These are phyloP conservation scores for Lipomyces kockii DNA, from an alignment of 805 yeast species.

Conservation along the genomic window DNA sequence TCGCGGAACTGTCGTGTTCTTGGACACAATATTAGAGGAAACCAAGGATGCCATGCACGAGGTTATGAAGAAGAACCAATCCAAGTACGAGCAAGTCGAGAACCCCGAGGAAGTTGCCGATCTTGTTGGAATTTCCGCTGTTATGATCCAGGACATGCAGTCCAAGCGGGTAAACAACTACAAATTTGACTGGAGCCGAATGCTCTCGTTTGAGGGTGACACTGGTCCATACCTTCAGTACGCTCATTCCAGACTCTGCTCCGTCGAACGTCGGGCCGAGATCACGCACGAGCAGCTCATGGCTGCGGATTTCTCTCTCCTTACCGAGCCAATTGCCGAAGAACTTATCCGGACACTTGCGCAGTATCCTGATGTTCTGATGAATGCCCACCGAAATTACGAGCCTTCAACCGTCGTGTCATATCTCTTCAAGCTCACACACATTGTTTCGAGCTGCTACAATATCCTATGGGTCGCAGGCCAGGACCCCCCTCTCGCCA, in stretches of 20 bases:
- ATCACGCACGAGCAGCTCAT: conserved; percentile 40
- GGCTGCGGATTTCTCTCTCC: conserved; percentile 61
- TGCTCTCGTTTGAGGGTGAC: conserved; percentile 98
- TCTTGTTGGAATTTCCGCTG: conserved; percentile 93
- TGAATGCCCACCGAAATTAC: conserved; percentile 77
- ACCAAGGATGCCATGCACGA: conserved; percentile 94
- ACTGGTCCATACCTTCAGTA: conserved; percentile 98
- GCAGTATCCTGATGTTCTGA: conserved; percentile 88
- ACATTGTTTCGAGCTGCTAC: conserved; percentile 94
- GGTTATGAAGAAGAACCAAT: conserved; percentile 91
- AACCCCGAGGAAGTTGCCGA: conserved; percentile 96
- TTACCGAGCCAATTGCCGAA: conserved; percentile 72
- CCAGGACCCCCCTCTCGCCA: conserved; percentile 82
- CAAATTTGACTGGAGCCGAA: conserved; percentile 96
- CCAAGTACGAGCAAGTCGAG: conserved; percentile 88
- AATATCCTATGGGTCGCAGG: conserved; percentile 97
- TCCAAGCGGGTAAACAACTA: conserved; percentile 95
- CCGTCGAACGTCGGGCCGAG: conserved; percentile 83
- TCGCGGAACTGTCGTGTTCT: conserved; percentile 97
- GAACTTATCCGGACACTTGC: conserved; percentile 76
- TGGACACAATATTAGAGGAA: conserved; percentile 90
- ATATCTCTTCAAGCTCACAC: conserved; percentile 87
- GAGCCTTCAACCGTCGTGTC: conserved; percentile 97
- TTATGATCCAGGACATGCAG: conserved; percentile 99
- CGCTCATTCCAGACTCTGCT: conserved; percentile 95